Base-by-base conservation (phyloP, 2,329 filamentous ascomycete species). In the Calcarisporium arbuscula region DNA sequence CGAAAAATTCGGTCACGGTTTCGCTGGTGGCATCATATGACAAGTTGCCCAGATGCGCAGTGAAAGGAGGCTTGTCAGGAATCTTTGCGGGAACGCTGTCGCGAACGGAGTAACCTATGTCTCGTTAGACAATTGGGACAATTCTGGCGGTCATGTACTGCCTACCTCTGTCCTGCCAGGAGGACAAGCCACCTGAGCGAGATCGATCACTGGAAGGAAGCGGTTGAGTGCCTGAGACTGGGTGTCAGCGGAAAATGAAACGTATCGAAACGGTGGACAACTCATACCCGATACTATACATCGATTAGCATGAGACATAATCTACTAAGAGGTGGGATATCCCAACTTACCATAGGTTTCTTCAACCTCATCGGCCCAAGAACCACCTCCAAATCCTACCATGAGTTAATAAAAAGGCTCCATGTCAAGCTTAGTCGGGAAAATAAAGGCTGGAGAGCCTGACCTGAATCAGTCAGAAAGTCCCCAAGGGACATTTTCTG, bases 311-410 rank as follows among this genome's bases (percentile, higher is more conserved):
- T 30, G 20, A 51, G 43, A 52, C 50, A 30, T 36, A 27, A 33
- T n/a, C 30, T 18, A 32, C 12, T 11, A 20, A 33, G 19, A 20
- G 28, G 31, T 19, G 30, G 28, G 38, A 40, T 36, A 40, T 26
- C 16, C 35, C 6, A 38, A 68, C 80, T 70, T 74, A 90, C 85
- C 70, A 62, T 80, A 77, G 47, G 85, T 75, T 56, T 95, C 88
- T 65, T 98, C 92, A 69, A 98, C 95, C 62, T 98, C 92, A 68
- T 98, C 94, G 54, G 92, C 92, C 92, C 92, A 98, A 51, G 92
- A 96, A 58, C 90, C 55, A 53, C 58, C 88, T 50, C 68, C 72
- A 47, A 67, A 70, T 46, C 64, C 67, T 70, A 35, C 29, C 22
- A 33, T 25, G 28, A 31, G 49, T 58, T 35, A 58, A 49, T 38